These are phyloP conservation scores for Ophiocordyceps unilateralis DNA, from an alignment of 2,329 filamentous ascomycete genomes.

Conservation along the genomic window DNA sequence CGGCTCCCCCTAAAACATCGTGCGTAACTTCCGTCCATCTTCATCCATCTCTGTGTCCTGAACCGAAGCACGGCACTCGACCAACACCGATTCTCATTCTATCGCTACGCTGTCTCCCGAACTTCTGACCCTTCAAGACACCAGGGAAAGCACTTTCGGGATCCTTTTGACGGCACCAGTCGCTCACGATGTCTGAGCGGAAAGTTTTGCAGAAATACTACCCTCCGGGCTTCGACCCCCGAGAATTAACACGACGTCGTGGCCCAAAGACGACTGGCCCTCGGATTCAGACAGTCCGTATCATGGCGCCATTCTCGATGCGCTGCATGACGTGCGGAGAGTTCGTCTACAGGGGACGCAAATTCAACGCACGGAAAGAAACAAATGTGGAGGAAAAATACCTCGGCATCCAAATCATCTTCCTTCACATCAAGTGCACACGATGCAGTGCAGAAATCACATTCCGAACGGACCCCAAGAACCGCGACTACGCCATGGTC, in stretches of 20 bases:
- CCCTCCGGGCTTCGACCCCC: constrained; percentile 78
- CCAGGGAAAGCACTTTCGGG: too few species aligned
- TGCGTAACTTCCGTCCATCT: too few species aligned
- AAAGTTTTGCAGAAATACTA: constrained; percentile 57
- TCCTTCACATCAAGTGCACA: constrained; percentile 73
- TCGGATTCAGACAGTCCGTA: constrained; percentile 67
- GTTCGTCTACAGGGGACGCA: constrained; percentile 83
- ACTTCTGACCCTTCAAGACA: too few species aligned
- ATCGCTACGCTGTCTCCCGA: too few species aligned
- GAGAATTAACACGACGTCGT: constrained; percentile 54
- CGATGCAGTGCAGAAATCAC: constrained; percentile 75
- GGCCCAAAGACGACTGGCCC: constrained; percentile 57
- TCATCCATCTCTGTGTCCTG: too few species aligned
- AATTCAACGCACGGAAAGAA: constrained; percentile 92
- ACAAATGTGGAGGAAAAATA: constrained; percentile 79
- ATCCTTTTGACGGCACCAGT: too few species aligned
- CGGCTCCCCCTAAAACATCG: too few species aligned
- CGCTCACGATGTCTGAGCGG: constrained; percentile 58
- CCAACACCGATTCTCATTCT: too few species aligned
- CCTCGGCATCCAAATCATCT: constrained; percentile 69
- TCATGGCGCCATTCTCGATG: constrained; percentile 45
- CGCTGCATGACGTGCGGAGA: constrained; percentile 38
- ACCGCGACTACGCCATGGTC: constrained; percentile 74
- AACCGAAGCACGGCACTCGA: too few species aligned
- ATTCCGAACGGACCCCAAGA: constrained; percentile 88